A percentile compares a stretch with the other conserved stretches of the same genome.
These are phyloP conservation scores for Phialocephala sp. DNA, from an alignment of 2,329 filamentous ascomycete species.

Conservation along the genomic window DNA sequence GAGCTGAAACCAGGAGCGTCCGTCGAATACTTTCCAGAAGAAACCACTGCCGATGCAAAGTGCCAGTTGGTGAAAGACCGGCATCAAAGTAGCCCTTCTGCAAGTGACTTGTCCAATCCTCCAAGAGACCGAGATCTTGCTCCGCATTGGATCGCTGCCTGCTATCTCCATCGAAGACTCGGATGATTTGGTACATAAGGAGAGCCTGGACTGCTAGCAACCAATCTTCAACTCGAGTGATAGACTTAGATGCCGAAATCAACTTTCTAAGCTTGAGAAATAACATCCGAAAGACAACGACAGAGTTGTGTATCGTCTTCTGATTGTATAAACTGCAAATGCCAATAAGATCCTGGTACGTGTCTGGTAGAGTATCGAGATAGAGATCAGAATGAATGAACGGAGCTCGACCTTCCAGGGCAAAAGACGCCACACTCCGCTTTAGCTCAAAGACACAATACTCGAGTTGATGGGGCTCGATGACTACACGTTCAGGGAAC, in stretches of 20 bases:
- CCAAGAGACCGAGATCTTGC: slow-evolving; percentile 34
- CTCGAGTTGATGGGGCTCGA: slow-evolving; percentile 19
- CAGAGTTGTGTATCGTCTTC: slow-evolving; percentile 22
- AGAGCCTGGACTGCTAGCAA: slow-evolving; percentile 36
- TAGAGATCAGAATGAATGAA: slow-evolving; percentile 34
- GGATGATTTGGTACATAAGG: slow-evolving; percentile 42
- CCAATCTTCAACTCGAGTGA: slow-evolving; percentile 18
- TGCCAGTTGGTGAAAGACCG: not conserved
- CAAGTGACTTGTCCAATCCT: slow-evolving; percentile 37
- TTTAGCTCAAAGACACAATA: slow-evolving; percentile 28
- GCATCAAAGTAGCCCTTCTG: slow-evolving; percentile 10
- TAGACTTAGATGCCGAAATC: slow-evolving; percentile 13
- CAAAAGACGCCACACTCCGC: slow-evolving; percentile 20
- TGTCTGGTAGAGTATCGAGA: slow-evolving; percentile 16
- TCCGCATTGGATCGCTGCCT: slow-evolving; percentile 38
- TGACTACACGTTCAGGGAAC: slow-evolving; percentile 11
- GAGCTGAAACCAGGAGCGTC: slow-evolving; percentile 32
- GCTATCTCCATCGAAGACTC: slow-evolving; percentile 42
- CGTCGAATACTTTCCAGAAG: slow-evolving; percentile 44
- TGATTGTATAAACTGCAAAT: slow-evolving; percentile 30
- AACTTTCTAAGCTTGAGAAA: slow-evolving; percentile 25
- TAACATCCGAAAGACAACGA: slow-evolving; percentile 26
- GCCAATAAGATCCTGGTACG: slow-evolving; percentile 31
- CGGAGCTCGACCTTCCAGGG: slow-evolving; percentile 24
- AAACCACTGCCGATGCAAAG: slow-evolving; percentile 37